phyloP scores from a whole-genome alignment of 2,329 filamentous ascomycete species.

The Davidsoniella neocaledoniae region DNA sequence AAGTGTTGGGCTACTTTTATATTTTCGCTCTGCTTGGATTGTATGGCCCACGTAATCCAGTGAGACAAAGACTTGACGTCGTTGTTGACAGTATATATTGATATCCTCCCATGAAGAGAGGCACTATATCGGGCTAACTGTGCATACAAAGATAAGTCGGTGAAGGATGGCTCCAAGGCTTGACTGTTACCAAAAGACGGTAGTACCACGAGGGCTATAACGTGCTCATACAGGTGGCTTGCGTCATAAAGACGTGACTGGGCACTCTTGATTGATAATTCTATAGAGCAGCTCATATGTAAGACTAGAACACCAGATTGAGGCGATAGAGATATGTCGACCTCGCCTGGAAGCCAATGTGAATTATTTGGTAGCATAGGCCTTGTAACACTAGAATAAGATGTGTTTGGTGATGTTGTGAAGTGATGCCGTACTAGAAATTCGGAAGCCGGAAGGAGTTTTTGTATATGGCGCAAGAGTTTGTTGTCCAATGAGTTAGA shows the following conservation, averaged over 20 bases:
- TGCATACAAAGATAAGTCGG: too few relatives aligned
- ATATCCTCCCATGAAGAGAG: conserved; percentile 23
- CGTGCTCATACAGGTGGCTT: conserved; percentile 40
- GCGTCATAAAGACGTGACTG: conserved; percentile 20
- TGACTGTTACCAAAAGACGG: too few relatives aligned
- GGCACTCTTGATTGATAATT: too few relatives aligned
- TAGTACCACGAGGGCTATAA: neutral
- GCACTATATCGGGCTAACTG: conserved; percentile 6
- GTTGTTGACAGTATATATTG: conserved; percentile 32
- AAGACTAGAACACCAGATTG: too few relatives aligned
- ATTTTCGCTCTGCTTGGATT: conserved; percentile 23
- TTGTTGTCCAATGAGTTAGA: conserved; percentile 6
- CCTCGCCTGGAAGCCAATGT: too few relatives aligned
- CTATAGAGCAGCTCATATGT: too few relatives aligned
- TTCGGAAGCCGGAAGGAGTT: conserved; percentile 4
- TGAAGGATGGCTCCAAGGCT: too few relatives aligned
- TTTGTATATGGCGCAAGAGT: conserved; percentile 6
- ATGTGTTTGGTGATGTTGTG: too few relatives aligned
- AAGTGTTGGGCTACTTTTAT: conserved; percentile 20
- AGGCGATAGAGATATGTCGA: too few relatives aligned
- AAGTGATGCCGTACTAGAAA: conserved; percentile 7
- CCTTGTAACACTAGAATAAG: too few relatives aligned
- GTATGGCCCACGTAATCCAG: conserved; percentile 38
- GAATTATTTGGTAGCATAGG: too few relatives aligned
- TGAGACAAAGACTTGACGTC: conserved; percentile 30